Percentiles rank a stretch among this genome's conserved stretches.
These are phyloP conservation scores for Orbilia oligospora DNA, from an alignment of 2,329 filamentous ascomycete species.

Conservation along the genomic window DNA sequence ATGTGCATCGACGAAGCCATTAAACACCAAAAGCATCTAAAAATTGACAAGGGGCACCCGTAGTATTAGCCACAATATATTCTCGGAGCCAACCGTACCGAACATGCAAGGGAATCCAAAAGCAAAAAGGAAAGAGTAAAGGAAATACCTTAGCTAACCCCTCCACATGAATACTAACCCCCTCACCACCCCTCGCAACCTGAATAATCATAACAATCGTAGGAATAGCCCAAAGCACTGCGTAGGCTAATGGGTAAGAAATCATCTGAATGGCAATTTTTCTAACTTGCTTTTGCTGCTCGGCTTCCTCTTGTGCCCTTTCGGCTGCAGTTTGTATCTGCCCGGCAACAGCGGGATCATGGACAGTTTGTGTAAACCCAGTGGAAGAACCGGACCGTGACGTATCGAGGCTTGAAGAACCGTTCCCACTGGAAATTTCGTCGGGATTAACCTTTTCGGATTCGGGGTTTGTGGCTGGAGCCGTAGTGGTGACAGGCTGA, in stretches of 20 bases:
- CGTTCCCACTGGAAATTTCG: constrained; percentile 10
- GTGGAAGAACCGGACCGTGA: constrained; percentile 35
- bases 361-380: neutral
- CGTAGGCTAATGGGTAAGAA: constrained; percentile 50
- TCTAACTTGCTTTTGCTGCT: constrained; percentile 43
- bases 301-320: constrained; percentile 31
- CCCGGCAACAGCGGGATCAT: constrained; percentile 24
- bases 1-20: constrained; percentile 57
- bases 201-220: constrained; percentile 56
- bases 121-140: neutral
- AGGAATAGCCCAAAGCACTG: constrained; percentile 50
- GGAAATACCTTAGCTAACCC: constrained; percentile 46
- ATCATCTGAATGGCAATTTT: constrained; percentile 58
- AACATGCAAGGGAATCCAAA: constrained; percentile 3
- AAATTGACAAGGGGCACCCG: neutral
- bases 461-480: neutral
- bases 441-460: constrained; percentile 13
- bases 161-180: constrained; percentile 51
- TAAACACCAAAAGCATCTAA: constrained; percentile 57
- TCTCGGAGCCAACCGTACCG: constrained; percentile 52
- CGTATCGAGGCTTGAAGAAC: constrained; percentile 18
- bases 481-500: neutral
- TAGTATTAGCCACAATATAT: constrained; percentile 56
- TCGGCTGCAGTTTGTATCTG: constrained; percentile 36
- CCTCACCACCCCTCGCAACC: constrained; percentile 35